Evolutionary conservation across 257 asterid genomes (phyloP).

Genomic region (Salvia rosmarinus): DNA sequence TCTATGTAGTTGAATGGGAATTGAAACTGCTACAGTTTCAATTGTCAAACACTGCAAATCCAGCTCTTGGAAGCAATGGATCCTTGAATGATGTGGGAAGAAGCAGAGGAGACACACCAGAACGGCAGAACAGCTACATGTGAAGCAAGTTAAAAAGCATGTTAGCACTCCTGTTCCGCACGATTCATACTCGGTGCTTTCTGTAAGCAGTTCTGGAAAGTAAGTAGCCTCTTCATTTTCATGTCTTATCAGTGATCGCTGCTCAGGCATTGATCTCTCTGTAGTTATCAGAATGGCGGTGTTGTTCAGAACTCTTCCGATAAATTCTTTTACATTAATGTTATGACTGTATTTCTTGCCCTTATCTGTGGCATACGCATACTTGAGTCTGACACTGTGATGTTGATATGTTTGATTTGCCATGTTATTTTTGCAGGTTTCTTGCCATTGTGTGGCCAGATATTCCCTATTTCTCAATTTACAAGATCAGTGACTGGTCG

Average conservation of each 20-base stretch:
- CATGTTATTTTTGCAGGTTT: slow-evolving; percentile 63
- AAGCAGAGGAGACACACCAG: slow-evolving; percentile 84
- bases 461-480: slow-evolving; percentile 92
- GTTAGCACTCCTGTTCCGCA: slow-evolving; percentile 97
- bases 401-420: slow-evolving; percentile 21
- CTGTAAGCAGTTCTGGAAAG: slow-evolving; percentile 99
- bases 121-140: slow-evolving; percentile 88
- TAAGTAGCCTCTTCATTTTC: slow-evolving; percentile 50
- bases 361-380: not conserved
- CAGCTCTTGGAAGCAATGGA: slow-evolving; percentile 93
- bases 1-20: slow-evolving; percentile 88
- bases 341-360: not conserved
- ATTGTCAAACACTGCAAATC: slow-evolving; percentile 75
- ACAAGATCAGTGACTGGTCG: slow-evolving; percentile 96
- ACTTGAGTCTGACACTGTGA: not conserved
- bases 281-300: not conserved
- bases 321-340: slow-evolving; percentile 1
- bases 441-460: slow-evolving; percentile 97
- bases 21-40: slow-evolving; percentile 90
- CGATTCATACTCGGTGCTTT: slow-evolving; percentile 90
- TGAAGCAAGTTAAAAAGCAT: slow-evolving; percentile 92
- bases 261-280: slow-evolving; percentile 11
- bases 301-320: slow-evolving; percentile 13
- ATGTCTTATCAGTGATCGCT: slow-evolving; percentile 16
- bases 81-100: slow-evolving; percentile 85